Evolutionary conservation across 805 yeast genomes (phyloP), one percentile per base, ranked within the genome.

Genomic region (Saturnispora halmiae): DNA sequence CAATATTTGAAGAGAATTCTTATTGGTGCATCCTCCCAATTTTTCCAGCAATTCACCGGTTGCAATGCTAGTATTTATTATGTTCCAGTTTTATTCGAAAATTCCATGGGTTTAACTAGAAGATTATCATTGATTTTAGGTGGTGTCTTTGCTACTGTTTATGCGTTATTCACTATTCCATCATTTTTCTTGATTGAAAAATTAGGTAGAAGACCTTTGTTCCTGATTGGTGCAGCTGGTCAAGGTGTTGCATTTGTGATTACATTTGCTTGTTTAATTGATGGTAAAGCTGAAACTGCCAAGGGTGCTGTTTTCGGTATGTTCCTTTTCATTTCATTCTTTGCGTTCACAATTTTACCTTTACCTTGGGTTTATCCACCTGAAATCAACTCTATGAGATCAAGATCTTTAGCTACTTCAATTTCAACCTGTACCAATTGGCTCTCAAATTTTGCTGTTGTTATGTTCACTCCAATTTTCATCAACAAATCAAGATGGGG

Each of bases 1-100:
- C 82, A 76, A 59, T 77, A 78, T 53, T 61, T 76, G 51, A 73
- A 70, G 55, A 66, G 81, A 65, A 73, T 75, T 65, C 41, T 75
- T 32, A 63, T 79, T 45, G 83, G 84, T 53, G 64, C 81, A 2
- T 74, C 81, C 7, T 63, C 80, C 20, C 84, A 79, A 61, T 76
- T 79, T 51, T 75, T 75, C 70, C 82, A 76, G 62, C 84, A 79
- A 59, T 71, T 78, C 51, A 73, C 81, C 38, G 85, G 85, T 51
- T 75, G 82, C 62, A 79, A 79, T 50, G 81, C 82, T 36, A 77
- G 79, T 48, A 76, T 77, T 48, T 79, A 77, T 63, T 79, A 79
- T 51, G 69, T 80, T 25, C 70, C 80, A 21, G 74, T 73, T 36
- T 58, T 75, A 48, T 73, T 74, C 49, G 69, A 72, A 56, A 60